phyloP scores from a whole-genome alignment of 176 grass and related monocot genomes.

The Oryza brachyantha region DNA sequence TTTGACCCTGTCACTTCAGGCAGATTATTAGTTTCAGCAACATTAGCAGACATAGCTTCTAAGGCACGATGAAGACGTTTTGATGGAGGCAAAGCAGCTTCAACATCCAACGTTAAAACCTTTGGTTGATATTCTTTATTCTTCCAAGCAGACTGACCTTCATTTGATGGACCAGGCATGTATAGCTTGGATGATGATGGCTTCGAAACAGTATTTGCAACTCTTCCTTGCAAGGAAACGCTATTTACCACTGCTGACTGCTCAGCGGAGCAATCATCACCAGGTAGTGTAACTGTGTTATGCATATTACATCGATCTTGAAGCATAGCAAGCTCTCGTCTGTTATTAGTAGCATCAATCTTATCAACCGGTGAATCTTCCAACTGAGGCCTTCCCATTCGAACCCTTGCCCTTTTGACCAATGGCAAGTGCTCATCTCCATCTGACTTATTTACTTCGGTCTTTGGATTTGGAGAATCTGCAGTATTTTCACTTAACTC shows the following conservation, averaged over 20 bases:
- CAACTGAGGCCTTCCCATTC: slow-evolving; percentile 71
- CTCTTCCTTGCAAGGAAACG: neutral
- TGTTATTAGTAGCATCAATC: slow-evolving; percentile 32
- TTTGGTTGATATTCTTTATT: slow-evolving; percentile 56
- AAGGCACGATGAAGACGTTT: slow-evolving; percentile 98
- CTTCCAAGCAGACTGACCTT: slow-evolving; percentile 51
- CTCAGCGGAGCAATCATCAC: slow-evolving; percentile 32
- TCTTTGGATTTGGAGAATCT: slow-evolving; percentile 59
- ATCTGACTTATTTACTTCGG: slow-evolving; percentile 69
- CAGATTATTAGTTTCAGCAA: slow-evolving; percentile 52
- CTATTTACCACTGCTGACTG: slow-evolving; percentile 18
- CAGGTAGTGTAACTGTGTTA: neutral
- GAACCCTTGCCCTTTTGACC: slow-evolving; percentile 96
- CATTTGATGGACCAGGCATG: slow-evolving; percentile 29
- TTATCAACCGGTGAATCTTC: slow-evolving; percentile 37
- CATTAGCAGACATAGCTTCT: slow-evolving; percentile 98
- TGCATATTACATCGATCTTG: slow-evolving; percentile 25
- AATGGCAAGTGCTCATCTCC: slow-evolving; percentile 95
- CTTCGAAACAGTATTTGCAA: slow-evolving; percentile 32
- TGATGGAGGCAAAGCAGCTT: slow-evolving; percentile 98
- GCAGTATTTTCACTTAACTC: slow-evolving; percentile 35
- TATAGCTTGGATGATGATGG: slow-evolving; percentile 28
- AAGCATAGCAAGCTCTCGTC: slow-evolving; percentile 11
- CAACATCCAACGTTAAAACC: slow-evolving; percentile 66
- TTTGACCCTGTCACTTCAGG: slow-evolving; percentile 34